A percentile compares a stretch with the other conserved stretches of the same genome.
phyloP scores from a whole-genome alignment of 352 stramenopile genomes.

The Pythium coloratum region DNA sequence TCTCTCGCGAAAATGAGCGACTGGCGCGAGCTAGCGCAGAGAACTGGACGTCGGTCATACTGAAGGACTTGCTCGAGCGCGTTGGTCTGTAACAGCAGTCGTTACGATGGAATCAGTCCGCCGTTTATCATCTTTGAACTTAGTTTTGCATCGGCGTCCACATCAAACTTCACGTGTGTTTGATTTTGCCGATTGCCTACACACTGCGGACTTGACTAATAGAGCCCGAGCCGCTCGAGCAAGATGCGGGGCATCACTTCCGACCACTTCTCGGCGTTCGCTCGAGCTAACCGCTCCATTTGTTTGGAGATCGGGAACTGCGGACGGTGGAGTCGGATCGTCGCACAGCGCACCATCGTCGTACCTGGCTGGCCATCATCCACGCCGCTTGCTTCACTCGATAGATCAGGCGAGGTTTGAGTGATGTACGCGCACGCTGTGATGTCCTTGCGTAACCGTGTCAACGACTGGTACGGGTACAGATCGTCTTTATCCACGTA shows the following conservation, averaged over 20 bases:
- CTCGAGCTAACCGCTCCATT: neutral
- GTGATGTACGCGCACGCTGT: constrained; percentile 10
- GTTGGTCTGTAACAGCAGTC: neutral
- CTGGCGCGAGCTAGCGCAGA: neutral
- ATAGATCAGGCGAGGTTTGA: neutral
- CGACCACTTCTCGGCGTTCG: neutral
- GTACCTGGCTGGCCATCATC: neutral
- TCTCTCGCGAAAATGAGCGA: neutral
- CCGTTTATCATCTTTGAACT: too few species aligned
- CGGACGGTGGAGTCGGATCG: constrained; percentile 7
- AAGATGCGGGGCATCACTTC: constrained; percentile 14
- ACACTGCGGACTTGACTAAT: neutral
- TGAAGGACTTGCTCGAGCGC: constrained; percentile 7
- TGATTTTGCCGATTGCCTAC: too few species aligned
- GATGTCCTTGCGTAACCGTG: constrained; percentile 11
- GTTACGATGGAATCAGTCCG: too few species aligned
- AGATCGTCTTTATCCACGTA: constrained; percentile 22
- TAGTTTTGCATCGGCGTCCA: too few species aligned
- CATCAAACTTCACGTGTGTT: too few species aligned
- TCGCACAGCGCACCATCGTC: constrained; percentile 13
- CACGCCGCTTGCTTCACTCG: neutral
- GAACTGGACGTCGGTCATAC: constrained; percentile 11
- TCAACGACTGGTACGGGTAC: constrained; percentile 14
- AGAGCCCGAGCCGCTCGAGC: constrained; percentile 10
- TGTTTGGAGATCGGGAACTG: constrained; percentile 9